Evolutionary conservation across 495 filamentous ascomycete genomes (phyloP).

Genomic region (Daldinia grandis): DNA sequence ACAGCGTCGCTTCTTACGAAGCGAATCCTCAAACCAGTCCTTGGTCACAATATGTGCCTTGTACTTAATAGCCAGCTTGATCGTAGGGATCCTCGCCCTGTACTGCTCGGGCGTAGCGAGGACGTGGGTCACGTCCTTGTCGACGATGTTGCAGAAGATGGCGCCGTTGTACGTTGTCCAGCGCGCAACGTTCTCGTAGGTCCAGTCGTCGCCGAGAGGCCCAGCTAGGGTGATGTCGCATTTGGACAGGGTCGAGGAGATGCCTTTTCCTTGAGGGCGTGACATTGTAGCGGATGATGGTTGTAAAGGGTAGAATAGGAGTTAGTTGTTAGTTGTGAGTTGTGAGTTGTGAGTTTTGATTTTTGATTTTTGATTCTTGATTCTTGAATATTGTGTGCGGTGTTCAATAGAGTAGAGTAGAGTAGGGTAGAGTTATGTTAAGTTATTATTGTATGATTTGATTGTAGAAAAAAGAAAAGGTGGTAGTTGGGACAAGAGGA

Average conservation of each 20-base stretch:
- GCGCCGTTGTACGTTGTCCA: slow-evolving; percentile 47
- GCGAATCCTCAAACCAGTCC: slow-evolving; percentile 55
- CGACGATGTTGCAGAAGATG: slow-evolving; percentile 30
- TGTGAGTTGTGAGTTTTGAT: too few species aligned
- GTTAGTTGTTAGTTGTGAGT: too few species aligned
- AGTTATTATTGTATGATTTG: too few species aligned
- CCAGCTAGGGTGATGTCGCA: slow-evolving; percentile 46
- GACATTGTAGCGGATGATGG: not conserved
- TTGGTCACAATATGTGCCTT: slow-evolving; percentile 44
- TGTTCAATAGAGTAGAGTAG: too few species aligned
- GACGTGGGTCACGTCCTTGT: slow-evolving; percentile 49
- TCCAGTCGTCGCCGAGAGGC: slow-evolving; percentile 44
- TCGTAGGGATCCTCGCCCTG: slow-evolving; percentile 29
- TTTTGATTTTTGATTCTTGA: too few species aligned
- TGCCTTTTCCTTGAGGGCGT: not conserved
- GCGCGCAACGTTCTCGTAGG: slow-evolving; percentile 41
- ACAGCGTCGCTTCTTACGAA: slow-evolving; percentile 13
- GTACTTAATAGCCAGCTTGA: slow-evolving; percentile 35
- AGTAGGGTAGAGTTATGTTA: too few species aligned
- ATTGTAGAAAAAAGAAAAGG: too few species aligned
- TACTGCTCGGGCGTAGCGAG: slow-evolving; percentile 48
- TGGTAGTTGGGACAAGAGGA: too few species aligned
- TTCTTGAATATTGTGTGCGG: too few species aligned
- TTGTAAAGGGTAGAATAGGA: not conserved
- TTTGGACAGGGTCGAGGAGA: slow-evolving; percentile 24